A percentile compares a stretch with the other conserved stretches of the same genome.
Conservation (phyloP, 2,329 filamentous ascomycete genomes). For the Grosmannia serpens region DNA sequence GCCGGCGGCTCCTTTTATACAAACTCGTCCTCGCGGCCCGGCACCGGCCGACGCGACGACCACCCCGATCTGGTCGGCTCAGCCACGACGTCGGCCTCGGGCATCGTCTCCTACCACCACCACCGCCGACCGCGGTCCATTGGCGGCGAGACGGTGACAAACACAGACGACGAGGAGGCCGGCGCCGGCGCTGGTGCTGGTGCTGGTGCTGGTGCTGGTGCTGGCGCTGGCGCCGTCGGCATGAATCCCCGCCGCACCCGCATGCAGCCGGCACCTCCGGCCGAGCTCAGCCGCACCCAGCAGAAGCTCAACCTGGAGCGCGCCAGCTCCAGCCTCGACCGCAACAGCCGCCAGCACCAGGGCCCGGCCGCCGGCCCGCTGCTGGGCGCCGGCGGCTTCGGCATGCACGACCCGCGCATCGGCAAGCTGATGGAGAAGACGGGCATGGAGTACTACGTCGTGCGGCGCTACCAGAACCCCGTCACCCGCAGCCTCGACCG, state of each 20-base stretch:
- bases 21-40: constrained; percentile 16
- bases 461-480: constrained; percentile 60
- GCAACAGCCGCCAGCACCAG: constrained; percentile 33
- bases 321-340: constrained; percentile 60
- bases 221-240: background rate
- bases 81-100: background rate
- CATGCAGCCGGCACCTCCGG: constrained; percentile 20
- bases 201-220: no score
- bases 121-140: constrained; percentile 30
- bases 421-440: constrained; percentile 56
- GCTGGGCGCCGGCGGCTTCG: constrained; percentile 42
- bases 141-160: constrained; percentile 17
- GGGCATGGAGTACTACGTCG: constrained; percentile 62
- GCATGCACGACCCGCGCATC: constrained; percentile 50
- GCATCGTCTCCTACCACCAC: background rate
- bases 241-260: constrained; percentile 7
- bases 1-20: constrained; percentile 42
- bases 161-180: constrained; percentile 1
- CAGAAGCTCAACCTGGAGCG: constrained; percentile 67
- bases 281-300: constrained; percentile 56
- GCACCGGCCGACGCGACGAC: constrained; percentile 6
- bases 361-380: constrained; percentile 27
- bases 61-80: constrained; percentile 19
- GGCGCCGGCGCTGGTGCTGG: background rate
- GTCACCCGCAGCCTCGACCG: constrained; percentile 50